Base-by-base conservation (phyloP, 768 basidiomycete species). In the Russula compacta region DNA sequence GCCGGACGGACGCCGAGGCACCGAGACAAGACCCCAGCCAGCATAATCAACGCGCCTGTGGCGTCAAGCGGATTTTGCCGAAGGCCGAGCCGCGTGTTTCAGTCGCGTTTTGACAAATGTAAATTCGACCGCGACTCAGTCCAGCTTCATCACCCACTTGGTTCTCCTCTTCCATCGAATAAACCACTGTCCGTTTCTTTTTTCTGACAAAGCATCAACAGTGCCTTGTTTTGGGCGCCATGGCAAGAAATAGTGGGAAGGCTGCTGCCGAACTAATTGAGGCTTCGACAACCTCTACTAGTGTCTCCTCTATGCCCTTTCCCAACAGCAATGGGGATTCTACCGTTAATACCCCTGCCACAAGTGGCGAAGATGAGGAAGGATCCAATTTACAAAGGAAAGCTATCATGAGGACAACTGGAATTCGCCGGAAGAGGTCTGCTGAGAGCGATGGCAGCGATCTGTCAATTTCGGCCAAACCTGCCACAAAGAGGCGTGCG, bases 371-470 rank as follows among this genome's bases (percentile, higher is more conserved):
- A 53, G 64, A 63, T 19, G 61, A 65, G n/a, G 56, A 63, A 54
- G 56, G 32, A 14, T 17, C n/a, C 35, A 32, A 73, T 12, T 71
- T 73, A 64, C 63, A 67, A n/a, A 63, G 67, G 46, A 69, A 64
- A 38, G 63, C 63, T n/a, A 44, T 57, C 66, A 64, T 29, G 58
- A 56, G 38, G 19, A 46, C 64, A 21, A 21, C 36, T n/a, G 48
- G 40, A 46, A 58, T 10, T 10, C 56, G 61, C 47, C 59, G 50
- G 43, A 64, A 67, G 47, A 65, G 64, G 58, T 65, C 64, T 43
- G 65, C 47, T 56, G 53, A 63, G 48, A 75, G 73, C 40, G 74
- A 79, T 19, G 71, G 73, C 46, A 76, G 73, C 19, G 67, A 75
- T 42, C 77, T 78, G 42, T 77, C 53, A 17, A n/a, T 53, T 58